phyloP scores from a whole-genome alignment of 129 eudicot genomes.

The Kitagawia praeruptora region DNA sequence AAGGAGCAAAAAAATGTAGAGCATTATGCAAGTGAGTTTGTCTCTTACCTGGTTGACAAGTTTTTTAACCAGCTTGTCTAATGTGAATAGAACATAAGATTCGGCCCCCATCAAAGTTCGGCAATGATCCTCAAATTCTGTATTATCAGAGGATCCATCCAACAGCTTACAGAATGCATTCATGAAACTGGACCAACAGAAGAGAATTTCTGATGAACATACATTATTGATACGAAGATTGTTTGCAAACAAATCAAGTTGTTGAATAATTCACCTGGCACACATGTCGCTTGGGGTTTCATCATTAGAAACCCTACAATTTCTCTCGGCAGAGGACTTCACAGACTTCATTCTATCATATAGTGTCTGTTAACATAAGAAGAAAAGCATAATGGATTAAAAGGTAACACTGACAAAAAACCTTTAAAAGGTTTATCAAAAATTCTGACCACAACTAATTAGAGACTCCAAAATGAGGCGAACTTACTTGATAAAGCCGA shows the following conservation, averaged over 20 bases:
- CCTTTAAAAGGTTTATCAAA: slow-evolving; percentile 14
- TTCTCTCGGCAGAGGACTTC: slow-evolving; percentile 59
- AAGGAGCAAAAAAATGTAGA: not conserved
- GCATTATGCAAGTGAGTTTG: not conserved
- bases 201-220: slow-evolving; percentile 24
- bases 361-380: slow-evolving; percentile 37
- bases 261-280: slow-evolving; percentile 41
- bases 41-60: slow-evolving; percentile 69
- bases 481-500: slow-evolving; percentile 80
- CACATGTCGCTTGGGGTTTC: slow-evolving; percentile 45
- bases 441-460: not conserved
- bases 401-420: slow-evolving; percentile 1
- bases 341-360: slow-evolving; percentile 74
- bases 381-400: slow-evolving; percentile 10
- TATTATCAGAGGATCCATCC: slow-evolving; percentile 65
- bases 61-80: slow-evolving; percentile 74
- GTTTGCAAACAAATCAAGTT: slow-evolving; percentile 8
- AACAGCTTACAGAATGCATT: slow-evolving; percentile 56
- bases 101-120: slow-evolving; percentile 75
- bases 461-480: not conserved
- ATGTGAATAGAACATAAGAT: slow-evolving; percentile 73
- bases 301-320: slow-evolving; percentile 59
- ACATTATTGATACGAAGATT: not conserved
- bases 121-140: slow-evolving; percentile 92
- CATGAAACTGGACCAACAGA: slow-evolving; percentile 50